Base-by-base conservation (phyloP, 805 yeast species). In the Lachancea sp. region DNA sequence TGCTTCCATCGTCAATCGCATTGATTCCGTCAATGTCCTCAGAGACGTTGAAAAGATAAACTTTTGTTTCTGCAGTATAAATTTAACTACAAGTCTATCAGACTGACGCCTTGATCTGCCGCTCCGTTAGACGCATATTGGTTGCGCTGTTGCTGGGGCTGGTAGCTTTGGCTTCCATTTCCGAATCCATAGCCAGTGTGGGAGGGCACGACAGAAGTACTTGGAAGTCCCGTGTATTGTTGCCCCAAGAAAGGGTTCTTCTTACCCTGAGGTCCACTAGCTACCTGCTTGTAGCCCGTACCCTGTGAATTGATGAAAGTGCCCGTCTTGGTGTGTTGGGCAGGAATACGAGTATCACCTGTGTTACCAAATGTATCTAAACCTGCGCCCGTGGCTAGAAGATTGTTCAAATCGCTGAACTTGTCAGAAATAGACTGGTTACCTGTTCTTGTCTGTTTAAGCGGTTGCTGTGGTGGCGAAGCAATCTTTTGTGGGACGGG, bases 131-230 rank as follows among this genome's bases (percentile, higher is more conserved):
- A 27, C 12, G 36, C 47, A 20, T 30, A 27, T 27, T 39, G 57
- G 5, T 39, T 33, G 44, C 49, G 41, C 47, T 46, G 57, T 31
- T 47, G 54, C 12, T 41, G 47, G 20, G 51, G 54, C 41, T 47
- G 55, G 49, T 51, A 60, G 26, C 64, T 66, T 50, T 81, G 87
- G 55, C 89, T 90, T 3, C 43, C 43, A 36, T 36, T 36, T 40
- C 97, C 97, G 66, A 90, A 90, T 1, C 98, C 98, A 60, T 80
- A 89, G 2, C 98, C 98, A 1, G 98, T 90, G 58, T 85, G 82
- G 2, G 93, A 81, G 5, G 95, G 90, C 41, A 82, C 79, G 48
- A 88, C 75, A 22, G 69, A 73, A 12, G 85, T 72, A 29, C 81
- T 71, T 26, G 85, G 81, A 27, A 82, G 74, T 27, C 89, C 89